phyloP scores from a whole-genome alignment of 2,329 filamentous ascomycete genomes.

The Cladosporium sphaerospermum region DNA sequence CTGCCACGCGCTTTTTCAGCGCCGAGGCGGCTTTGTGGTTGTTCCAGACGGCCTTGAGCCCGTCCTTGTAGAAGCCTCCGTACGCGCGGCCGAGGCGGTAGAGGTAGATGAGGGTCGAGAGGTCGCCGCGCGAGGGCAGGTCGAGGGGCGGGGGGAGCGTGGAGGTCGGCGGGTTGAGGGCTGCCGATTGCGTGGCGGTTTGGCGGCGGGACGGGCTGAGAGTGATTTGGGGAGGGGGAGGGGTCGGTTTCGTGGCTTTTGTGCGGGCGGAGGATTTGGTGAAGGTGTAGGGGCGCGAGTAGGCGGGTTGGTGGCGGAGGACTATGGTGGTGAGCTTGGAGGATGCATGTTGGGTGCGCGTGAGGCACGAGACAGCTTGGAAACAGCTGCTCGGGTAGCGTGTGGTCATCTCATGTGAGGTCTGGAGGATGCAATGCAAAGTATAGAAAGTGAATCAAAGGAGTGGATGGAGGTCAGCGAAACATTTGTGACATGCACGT shows the following conservation, averaged over 20 bases:
- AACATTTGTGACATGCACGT: too few relatives aligned
- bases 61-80: conserved; percentile 78
- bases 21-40: conserved; percentile 50
- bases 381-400: conserved; percentile 24
- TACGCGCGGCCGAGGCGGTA: conserved; percentile 67
- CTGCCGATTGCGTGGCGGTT: background rate
- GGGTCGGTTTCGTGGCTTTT: background rate
- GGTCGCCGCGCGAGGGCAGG: conserved; percentile 51
- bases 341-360: conserved; percentile 11
- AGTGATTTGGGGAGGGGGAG: background rate
- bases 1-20: conserved; percentile 43
- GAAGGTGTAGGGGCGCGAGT: conserved; percentile 14
- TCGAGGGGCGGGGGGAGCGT: conserved; percentile 67
- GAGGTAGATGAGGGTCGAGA: conserved; percentile 48
- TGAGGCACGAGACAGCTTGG: conserved; percentile 23
- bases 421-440: background rate
- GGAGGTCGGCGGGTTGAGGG: conserved; percentile 63
- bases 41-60: conserved; percentile 64
- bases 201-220: background rate
- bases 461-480: too few relatives aligned
- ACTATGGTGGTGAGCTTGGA: background rate
- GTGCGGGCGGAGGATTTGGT: background rate
- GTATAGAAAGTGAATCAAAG: too few relatives aligned
- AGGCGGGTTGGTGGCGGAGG: conserved; percentile 1
- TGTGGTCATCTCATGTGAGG: conserved; percentile 32